These are phyloP conservation scores for Cryptococcus hybrid DNA, from an alignment of 1,284 basidiomycete species.

Conservation along the genomic window DNA sequence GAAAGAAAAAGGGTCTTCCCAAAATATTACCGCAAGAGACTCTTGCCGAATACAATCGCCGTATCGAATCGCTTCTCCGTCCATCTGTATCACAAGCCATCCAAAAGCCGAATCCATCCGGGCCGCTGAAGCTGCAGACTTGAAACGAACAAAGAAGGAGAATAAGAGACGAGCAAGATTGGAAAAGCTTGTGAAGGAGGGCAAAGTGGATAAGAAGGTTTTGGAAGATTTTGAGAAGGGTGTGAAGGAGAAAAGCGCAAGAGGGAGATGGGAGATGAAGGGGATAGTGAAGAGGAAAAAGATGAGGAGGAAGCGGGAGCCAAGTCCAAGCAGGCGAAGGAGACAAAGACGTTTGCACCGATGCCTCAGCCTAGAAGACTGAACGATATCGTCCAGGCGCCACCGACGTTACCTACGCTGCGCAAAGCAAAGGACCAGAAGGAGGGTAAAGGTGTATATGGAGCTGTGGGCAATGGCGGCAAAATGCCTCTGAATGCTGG, in stretches of 20 bases:
- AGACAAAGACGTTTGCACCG: constrained; percentile 21
- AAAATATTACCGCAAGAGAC: constrained; percentile 28
- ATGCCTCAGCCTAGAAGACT: constrained; percentile 21
- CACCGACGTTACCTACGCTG: constrained; percentile 35
- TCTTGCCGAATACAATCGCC: constrained; percentile 47
- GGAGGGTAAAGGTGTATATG: constrained; percentile 12
- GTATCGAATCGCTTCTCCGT: constrained; percentile 41
- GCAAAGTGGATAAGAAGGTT: constrained; percentile 7
- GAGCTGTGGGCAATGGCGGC: constrained; percentile 20
- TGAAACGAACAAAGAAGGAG: constrained; percentile 25
- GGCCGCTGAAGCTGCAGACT: constrained; percentile 22
- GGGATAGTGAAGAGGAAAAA: neutral
- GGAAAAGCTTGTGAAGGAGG: constrained; percentile 13
- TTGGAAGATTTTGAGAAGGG: constrained; percentile 12
- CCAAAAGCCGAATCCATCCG: constrained; percentile 34
- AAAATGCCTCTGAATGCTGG: constrained; percentile 40
- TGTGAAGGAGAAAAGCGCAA: constrained; percentile 7
- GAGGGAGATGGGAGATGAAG: constrained; percentile 8
- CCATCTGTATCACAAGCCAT: constrained; percentile 43
- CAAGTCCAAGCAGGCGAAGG: constrained; percentile 6
- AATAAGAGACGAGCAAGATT: constrained; percentile 8
- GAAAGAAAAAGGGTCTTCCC: constrained; percentile 11
- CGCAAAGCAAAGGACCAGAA: constrained; percentile 9
- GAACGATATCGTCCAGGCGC: constrained; percentile 43
- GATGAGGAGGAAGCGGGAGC: constrained; percentile 1